Evolutionary conservation across 2,329 filamentous ascomycete species (phyloP).

Genomic region (Neofusicoccum laricinum): DNA sequence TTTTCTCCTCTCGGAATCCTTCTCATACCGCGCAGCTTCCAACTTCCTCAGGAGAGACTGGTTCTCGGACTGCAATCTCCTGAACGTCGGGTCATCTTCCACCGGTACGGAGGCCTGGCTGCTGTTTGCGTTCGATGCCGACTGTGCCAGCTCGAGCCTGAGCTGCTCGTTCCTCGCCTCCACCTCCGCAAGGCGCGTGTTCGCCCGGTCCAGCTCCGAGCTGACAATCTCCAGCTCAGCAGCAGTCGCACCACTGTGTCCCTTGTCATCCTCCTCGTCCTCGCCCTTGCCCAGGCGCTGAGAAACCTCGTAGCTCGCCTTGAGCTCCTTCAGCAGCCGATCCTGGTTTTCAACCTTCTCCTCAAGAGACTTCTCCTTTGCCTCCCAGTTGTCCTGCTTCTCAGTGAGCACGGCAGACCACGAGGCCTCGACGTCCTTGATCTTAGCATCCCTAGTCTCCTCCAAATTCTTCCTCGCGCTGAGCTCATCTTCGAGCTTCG

Average conservation of each 20-base stretch:
- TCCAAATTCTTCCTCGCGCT: slow-evolving; percentile 71
- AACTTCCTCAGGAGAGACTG: slow-evolving; percentile 86
- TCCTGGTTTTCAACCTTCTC: slow-evolving; percentile 96
- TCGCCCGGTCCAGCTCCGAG: slow-evolving; percentile 87
- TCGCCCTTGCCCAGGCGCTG: slow-evolving; percentile 78
- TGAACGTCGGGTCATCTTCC: slow-evolving; percentile 86
- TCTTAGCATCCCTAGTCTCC: slow-evolving; percentile 70
- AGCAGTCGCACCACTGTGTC: slow-evolving; percentile 67
- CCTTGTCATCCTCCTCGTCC: slow-evolving; percentile 55
- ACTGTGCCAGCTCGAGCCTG: slow-evolving; percentile 83
- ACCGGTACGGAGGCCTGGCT: slow-evolving; percentile 59
- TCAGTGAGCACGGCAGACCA: slow-evolving; percentile 89
- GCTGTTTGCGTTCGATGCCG: slow-evolving; percentile 68
- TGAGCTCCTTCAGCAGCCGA: slow-evolving; percentile 85
- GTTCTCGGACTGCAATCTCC: slow-evolving; percentile 89
- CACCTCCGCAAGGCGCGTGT: slow-evolving; percentile 79
- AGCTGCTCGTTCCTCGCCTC: slow-evolving; percentile 94
- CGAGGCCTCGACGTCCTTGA: slow-evolving; percentile 85
- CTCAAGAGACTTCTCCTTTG: slow-evolving; percentile 85
- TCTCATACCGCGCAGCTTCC: slow-evolving; percentile 78
- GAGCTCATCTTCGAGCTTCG: slow-evolving; percentile 74
- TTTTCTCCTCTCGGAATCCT: slow-evolving; percentile 73
- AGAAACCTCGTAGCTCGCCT: slow-evolving; percentile 94
- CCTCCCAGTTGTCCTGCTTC: slow-evolving; percentile 94
- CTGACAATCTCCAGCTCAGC: slow-evolving; percentile 93